Evolutionary conservation across 768 basidiomycete genomes (phyloP), one percentile per base, ranked within the genome.

Genomic region (Mycena crocata): DNA sequence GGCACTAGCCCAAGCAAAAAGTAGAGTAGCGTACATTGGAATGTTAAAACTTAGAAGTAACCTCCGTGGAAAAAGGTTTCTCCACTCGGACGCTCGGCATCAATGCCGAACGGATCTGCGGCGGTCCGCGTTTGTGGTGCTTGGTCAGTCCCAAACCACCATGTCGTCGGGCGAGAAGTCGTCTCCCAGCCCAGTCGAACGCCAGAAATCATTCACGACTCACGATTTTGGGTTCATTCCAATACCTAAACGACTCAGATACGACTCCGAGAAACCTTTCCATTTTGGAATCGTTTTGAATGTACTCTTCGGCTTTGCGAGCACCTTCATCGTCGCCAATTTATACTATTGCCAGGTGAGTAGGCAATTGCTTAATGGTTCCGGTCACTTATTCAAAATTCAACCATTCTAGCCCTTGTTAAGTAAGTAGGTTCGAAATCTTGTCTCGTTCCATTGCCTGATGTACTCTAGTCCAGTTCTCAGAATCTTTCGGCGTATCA

Each of bases 281-380:
- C 78, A 85, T 61, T 89, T 90, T 68, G 85, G 86, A 5, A 54
- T 86, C 13, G 35, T 84, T 46, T 73, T 89, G 37, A 91, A 91
- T 65, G 70, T 82, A 14, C 80, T 86, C 0, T 92, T 93, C 72
- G 92, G 89, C 21, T 81, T 89, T 66, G 87, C 85, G 28, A 86
- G 88, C 68, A 91, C 89, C 32, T 86, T 88, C 71, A 82, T 80
- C 45, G 89, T 89, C 17, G 85, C 88, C n/a, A 95, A 95, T 72
- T 74, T 95, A 50, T 95, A 94, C 73, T 95, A 94, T 70, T 92
- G 90, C 66, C 92, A 93, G 57, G 68, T 66, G 56, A 15, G 54
- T 8, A 19, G 0, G 23, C 32, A 4, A 30, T 37, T 9, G 8
- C 28, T 46, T 17, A 13, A 17, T 26, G 32, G 12, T 23, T 28